Conservation (phyloP, 768 basidiomycete genomes). For the Auricularia cornea region DNA sequence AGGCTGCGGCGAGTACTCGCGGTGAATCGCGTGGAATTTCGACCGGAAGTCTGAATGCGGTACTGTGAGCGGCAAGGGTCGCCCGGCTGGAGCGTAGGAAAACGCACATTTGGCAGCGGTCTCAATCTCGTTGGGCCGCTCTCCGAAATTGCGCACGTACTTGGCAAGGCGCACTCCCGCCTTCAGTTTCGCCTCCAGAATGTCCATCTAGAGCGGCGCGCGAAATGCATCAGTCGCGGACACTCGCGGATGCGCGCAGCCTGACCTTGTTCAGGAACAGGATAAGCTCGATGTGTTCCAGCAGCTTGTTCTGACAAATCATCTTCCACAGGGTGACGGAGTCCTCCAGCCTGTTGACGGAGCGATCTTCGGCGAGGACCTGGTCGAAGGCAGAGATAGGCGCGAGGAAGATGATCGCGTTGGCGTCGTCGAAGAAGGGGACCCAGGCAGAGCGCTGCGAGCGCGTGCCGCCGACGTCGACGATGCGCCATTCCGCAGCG, state of each 20-base stretch:
- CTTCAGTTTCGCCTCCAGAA: constrained; percentile 55
- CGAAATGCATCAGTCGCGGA: too few relatives aligned
- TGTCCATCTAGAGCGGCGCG: constrained; percentile 56
- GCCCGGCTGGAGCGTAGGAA: not conserved
- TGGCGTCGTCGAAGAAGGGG: constrained; percentile 62
- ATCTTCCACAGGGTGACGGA: constrained; percentile 68
- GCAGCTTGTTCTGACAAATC: constrained; percentile 61
- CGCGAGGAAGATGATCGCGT: constrained; percentile 78
- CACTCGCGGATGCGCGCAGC: not conserved
- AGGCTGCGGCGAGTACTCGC: not conserved
- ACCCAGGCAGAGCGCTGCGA: constrained; percentile 40
- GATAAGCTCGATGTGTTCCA: constrained; percentile 60
- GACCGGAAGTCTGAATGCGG: not conserved
- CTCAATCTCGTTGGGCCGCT: constrained; percentile 61
- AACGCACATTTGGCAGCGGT: constrained; percentile 56
- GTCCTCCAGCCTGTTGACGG: constrained; percentile 68
- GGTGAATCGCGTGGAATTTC: not conserved
- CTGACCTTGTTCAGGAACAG: constrained; percentile 65
- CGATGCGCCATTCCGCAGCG: constrained; percentile 47
- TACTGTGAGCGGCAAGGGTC: too few relatives aligned
- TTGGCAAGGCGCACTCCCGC: constrained; percentile 56
- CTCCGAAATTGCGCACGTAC: constrained; percentile 64
- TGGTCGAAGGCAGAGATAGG: constrained; percentile 67
- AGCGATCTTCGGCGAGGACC: constrained; percentile 59
- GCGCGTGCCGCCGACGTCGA: constrained; percentile 39